A percentile compares a stretch with the other conserved stretches of the same genome.
These are phyloP conservation scores for Tilletia caries DNA, from an alignment of 1,284 basidiomycete species.

Conservation along the genomic window DNA sequence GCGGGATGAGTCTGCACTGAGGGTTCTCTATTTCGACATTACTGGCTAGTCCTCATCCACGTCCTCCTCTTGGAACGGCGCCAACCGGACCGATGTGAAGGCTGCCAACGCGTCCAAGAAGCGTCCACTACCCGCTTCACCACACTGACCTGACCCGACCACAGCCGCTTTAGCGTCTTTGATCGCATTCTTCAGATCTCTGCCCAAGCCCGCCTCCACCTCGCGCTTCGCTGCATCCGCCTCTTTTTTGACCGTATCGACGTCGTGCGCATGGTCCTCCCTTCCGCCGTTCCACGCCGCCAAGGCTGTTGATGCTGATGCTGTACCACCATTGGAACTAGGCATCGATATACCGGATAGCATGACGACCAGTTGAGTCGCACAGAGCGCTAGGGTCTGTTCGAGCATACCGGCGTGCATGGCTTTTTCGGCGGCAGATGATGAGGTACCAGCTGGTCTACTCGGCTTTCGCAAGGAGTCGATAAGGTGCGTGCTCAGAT, in stretches of 20 bases:
- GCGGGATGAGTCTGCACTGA: too few species aligned
- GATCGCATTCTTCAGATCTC: not conserved
- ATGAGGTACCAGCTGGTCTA: not conserved
- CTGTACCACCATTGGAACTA: not conserved
- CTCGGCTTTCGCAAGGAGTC: constrained; percentile 25
- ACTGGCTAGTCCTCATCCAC: too few species aligned
- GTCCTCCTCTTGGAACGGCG: not conserved
- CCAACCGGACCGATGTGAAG: not conserved
- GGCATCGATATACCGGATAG: not conserved
- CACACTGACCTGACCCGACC: too few species aligned
- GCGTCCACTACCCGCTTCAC: not conserved
- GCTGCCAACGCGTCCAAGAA: not conserved
- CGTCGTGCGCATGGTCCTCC: not conserved
- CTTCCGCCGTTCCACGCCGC: not conserved
- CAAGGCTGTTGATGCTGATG: too few species aligned
- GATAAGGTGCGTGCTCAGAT: constrained; percentile 32
- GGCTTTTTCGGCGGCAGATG: constrained; percentile 5
- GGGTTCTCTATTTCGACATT: too few species aligned
- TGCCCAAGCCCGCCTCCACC: not conserved
- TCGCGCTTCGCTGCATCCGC: not conserved
- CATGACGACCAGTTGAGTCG: constrained; percentile 23
- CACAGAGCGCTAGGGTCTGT: constrained; percentile 27
- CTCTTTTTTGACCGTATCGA: not conserved
- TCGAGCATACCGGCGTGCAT: constrained; percentile 25
- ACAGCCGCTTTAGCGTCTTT: constrained; percentile 5